These are phyloP conservation scores for Hibiscus syriacus DNA, from an alignment of 345 rosid genomes.

Conservation along the genomic window DNA sequence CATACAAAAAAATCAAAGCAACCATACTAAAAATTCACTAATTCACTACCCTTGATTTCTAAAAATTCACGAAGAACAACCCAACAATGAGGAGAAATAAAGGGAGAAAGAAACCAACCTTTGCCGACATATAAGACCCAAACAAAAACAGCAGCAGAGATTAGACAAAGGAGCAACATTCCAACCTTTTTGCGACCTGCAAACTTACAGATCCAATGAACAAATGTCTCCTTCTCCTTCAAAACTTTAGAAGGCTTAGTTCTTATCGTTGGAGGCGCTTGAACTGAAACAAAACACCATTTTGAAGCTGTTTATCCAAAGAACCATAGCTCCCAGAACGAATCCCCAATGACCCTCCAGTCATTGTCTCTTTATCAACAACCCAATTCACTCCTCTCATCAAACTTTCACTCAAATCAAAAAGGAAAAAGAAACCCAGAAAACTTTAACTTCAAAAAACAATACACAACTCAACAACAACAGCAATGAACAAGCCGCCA, in stretches of 20 bases:
- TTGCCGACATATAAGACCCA: constrained; percentile 85
- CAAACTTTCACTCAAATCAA: constrained; percentile 9
- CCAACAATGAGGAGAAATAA: background rate
- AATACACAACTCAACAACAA: background rate
- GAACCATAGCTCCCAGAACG: constrained; percentile 86
- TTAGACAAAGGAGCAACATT: constrained; percentile 71
- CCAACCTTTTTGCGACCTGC: constrained; percentile 91
- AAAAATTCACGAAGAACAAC: background rate
- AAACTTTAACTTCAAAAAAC: background rate
- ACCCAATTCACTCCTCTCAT: constrained; percentile 33
- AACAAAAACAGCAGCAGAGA: constrained; percentile 74
- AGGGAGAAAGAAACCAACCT: constrained; percentile 38
- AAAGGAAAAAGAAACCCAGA: background rate
- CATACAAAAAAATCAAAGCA: background rate
- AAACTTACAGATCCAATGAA: constrained; percentile 82
- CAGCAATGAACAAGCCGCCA: constrained; percentile 10
- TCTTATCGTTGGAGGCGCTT: constrained; percentile 33
- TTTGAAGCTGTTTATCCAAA: constrained; percentile 60
- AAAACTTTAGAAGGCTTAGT: constrained; percentile 68
- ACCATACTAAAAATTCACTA: background rate
- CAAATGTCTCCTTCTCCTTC: constrained; percentile 69
- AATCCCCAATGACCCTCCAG: constrained; percentile 61
- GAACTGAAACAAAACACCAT: constrained; percentile 45
- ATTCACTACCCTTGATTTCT: background rate
- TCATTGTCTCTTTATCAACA: constrained; percentile 35